Evolutionary conservation across 2,329 filamentous ascomycete genomes (phyloP).

Genomic region (Alternaria burnsii): DNA sequence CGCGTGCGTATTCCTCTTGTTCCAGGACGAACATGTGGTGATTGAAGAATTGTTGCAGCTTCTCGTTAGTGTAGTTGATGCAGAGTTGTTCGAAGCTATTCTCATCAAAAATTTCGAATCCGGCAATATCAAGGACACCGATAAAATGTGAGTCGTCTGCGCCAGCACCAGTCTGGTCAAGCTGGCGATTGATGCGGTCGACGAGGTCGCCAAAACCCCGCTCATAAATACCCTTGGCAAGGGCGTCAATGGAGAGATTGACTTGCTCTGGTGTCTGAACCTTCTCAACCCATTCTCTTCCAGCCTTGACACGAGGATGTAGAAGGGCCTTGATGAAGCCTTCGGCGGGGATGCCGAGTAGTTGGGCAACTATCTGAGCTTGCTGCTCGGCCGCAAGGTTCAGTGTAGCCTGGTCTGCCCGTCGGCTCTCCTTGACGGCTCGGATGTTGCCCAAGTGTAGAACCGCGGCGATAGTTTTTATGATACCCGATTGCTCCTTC

Average conservation of each 20-base stretch:
- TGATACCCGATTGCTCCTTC: constrained; percentile 81
- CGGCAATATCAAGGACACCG: constrained; percentile 97
- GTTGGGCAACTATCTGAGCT: constrained; percentile 78
- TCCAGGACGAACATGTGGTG: constrained; percentile 99
- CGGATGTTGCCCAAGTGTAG: constrained; percentile 92
- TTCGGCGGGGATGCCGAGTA: constrained; percentile 85
- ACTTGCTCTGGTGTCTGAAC: constrained; percentile 98
- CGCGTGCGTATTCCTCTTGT: constrained; percentile 95
- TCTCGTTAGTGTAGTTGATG: constrained; percentile 99
- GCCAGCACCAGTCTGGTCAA: constrained; percentile 84
- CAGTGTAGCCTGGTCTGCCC: constrained; percentile 88
- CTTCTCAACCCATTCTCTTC: constrained; percentile 98
- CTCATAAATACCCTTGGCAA: constrained; percentile 98
- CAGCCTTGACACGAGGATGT: constrained; percentile 93
- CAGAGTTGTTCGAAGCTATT: constrained; percentile 99
- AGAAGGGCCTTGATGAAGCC: constrained; percentile 87
- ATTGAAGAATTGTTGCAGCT: constrained; percentile 99
- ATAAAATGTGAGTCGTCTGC: constrained; percentile 95
- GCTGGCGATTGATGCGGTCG: constrained; percentile 85
- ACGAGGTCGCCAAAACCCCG: constrained; percentile 94
- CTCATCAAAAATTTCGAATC: constrained; percentile 98
- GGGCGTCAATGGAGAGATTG: constrained; percentile 84
- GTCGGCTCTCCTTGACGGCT: constrained; percentile 88
- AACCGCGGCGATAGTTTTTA: constrained; percentile 88
- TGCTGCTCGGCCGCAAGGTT: constrained; percentile 77